phyloP scores from a whole-genome alignment of 345 rosid genomes.

The Litchi chinensis region DNA sequence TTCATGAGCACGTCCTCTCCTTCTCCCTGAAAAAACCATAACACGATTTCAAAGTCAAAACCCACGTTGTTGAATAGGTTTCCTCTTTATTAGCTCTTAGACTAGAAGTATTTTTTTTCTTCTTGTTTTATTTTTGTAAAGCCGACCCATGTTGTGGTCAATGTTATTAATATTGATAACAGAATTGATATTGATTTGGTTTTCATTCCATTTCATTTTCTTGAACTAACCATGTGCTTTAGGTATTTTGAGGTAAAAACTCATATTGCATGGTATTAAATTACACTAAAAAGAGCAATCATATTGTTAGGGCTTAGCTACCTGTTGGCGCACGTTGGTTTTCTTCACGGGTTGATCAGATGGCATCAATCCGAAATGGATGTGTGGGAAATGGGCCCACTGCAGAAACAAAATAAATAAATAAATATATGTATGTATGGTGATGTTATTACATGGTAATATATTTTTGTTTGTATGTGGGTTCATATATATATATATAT shows the following conservation, averaged over 20 bases:
- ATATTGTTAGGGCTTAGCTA: slow-evolving; percentile 28
- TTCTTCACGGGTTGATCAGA: slow-evolving; percentile 97
- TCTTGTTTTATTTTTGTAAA: too few relatives aligned
- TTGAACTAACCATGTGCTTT: background rate
- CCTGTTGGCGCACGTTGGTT: slow-evolving; percentile 74
- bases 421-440: background rate
- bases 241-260: too few relatives aligned
- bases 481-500: too few relatives aligned
- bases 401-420: slow-evolving; percentile 28
- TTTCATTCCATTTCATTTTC: too few relatives aligned
- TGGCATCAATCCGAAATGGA: slow-evolving; percentile 91
- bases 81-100: too few relatives aligned
- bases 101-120: too few relatives aligned
- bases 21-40: slow-evolving; percentile 45
- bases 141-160: too few relatives aligned
- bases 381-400: slow-evolving; percentile 99
- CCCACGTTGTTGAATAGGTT: background rate
- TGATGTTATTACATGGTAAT: too few relatives aligned
- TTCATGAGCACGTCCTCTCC: slow-evolving; percentile 75
- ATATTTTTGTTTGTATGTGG: too few relatives aligned
- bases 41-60: background rate
- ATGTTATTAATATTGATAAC: too few relatives aligned
- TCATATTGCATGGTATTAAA: background rate
- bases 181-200: too few relatives aligned
- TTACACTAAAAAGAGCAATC: background rate